Conservation (phyloP, 78 protist species). For the Emiliania huxleyi region DNA sequence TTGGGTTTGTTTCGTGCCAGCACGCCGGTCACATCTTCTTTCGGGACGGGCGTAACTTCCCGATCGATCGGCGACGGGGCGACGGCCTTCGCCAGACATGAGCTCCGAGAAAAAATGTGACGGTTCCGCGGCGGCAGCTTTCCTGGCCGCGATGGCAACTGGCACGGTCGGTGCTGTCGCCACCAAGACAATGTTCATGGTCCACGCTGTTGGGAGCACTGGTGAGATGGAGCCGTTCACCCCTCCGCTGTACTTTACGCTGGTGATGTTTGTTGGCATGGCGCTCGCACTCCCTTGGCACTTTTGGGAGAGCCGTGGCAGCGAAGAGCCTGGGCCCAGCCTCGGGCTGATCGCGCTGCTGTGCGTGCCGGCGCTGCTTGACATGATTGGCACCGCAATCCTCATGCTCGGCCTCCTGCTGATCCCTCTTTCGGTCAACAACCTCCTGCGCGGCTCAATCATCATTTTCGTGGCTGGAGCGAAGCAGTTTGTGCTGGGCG, state of each 20-base stretch:
- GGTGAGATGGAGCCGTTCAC: no score
- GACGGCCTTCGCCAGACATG: no score
- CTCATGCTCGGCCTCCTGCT: neutral
- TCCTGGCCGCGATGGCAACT: no score
- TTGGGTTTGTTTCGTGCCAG: no score
- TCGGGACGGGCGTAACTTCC: no score
- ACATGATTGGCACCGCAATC: neutral
- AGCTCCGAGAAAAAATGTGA: no score
- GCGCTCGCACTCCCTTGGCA: neutral
- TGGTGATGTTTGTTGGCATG: constrained; percentile 15
- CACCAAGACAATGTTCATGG: no score
- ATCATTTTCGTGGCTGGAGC: neutral
- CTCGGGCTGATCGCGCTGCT: neutral
- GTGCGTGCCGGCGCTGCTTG: neutral
- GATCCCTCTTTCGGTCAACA: neutral
- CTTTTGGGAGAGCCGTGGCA: neutral
- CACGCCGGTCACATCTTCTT: no score
- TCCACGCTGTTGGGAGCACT: no score
- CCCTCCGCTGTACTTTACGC: neutral
- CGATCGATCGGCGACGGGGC: no score
- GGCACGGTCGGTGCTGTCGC: no score
- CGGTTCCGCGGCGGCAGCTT: no score
- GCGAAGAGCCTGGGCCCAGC: neutral
- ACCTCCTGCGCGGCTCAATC: constrained; percentile 13
- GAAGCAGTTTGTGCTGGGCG: neutral